Evolutionary conservation across 1,284 basidiomycete genomes (phyloP).

Genomic region (Ceratobasidium sp.): DNA sequence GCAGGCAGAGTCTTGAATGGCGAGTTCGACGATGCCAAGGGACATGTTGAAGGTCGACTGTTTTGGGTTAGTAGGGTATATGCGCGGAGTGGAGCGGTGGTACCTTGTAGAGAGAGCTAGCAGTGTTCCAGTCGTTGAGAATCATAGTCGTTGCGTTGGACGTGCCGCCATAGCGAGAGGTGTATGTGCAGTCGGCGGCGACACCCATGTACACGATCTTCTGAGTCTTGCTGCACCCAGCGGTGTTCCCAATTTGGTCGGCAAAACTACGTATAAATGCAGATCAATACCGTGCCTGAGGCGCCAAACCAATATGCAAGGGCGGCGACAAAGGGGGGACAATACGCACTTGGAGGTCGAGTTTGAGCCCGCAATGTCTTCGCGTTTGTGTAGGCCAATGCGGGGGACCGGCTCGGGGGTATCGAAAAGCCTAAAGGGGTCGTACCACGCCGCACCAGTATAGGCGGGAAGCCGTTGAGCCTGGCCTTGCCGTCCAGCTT

Average conservation of each 20-base stretch:
- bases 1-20: conserved; percentile 67
- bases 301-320: background rate
- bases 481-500: conserved; percentile 41
- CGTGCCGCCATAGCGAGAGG: conserved; percentile 69
- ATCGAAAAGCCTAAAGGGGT: conserved; percentile 58
- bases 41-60: conserved; percentile 83
- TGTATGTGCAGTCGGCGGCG: conserved; percentile 89
- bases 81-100: background rate
- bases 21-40: conserved; percentile 84
- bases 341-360: conserved; percentile 63
- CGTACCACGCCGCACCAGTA: conserved; percentile 59
- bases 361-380: conserved; percentile 66
- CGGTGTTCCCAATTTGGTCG: conserved; percentile 71
- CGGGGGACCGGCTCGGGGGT: conserved; percentile 38
- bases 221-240: conserved; percentile 80
- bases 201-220: conserved; percentile 88
- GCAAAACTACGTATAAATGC: conserved; percentile 51
- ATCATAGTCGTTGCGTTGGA: conserved; percentile 80
- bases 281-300: conserved; percentile 24
- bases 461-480: conserved; percentile 50
- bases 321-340: conserved; percentile 16
- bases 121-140: conserved; percentile 81
- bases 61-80: conserved; percentile 14
- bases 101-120: conserved; percentile 82
- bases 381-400: conserved; percentile 59